Conservation (phyloP, 2,329 filamentous ascomycete species). For the Apiospora pterosperma region DNA sequence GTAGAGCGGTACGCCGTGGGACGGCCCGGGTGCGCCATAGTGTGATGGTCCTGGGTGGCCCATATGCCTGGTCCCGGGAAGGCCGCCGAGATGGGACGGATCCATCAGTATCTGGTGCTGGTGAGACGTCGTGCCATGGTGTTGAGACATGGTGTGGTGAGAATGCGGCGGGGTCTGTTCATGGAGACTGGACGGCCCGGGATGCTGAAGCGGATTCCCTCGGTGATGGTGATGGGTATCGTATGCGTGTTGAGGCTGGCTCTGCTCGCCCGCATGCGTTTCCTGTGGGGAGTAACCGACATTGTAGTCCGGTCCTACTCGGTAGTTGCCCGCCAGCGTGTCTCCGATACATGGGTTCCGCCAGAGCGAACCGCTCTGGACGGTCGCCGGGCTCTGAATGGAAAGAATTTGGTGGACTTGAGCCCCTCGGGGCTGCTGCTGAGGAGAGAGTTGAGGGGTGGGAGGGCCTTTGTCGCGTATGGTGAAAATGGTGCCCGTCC, state of each 20-base stretch:
- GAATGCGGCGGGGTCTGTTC: slow-evolving; percentile 36
- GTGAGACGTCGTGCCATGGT: slow-evolving; percentile 39
- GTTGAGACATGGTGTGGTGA: slow-evolving; percentile 38
- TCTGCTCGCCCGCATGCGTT: slow-evolving; percentile 59
- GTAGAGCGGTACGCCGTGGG: slow-evolving; percentile 48
- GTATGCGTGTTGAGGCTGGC: slow-evolving; percentile 17
- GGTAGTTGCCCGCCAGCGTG: slow-evolving; percentile 73
- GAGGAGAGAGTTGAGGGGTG: slow-evolving; percentile 28
- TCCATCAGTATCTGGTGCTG: slow-evolving; percentile 56
- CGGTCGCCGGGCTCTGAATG: slow-evolving; percentile 62
- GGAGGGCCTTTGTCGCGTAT: slow-evolving; percentile 26
- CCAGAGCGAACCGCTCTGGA: slow-evolving; percentile 75
- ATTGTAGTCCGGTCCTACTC: slow-evolving; percentile 67
- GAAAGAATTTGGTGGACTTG: slow-evolving; percentile 53
- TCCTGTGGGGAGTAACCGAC: slow-evolving; percentile 71
- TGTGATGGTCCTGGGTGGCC: slow-evolving; percentile 50
- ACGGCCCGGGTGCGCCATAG: slow-evolving; percentile 46
- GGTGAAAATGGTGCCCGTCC: slow-evolving; percentile 27
- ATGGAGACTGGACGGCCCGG: slow-evolving; percentile 42
- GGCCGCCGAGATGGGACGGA: slow-evolving; percentile 50
- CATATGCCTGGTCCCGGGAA: slow-evolving; percentile 41
- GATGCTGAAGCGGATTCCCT: slow-evolving; percentile 47
- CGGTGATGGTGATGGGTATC: slow-evolving; percentile 38
- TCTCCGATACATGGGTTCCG: slow-evolving; percentile 69
- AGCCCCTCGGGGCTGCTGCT: slow-evolving; percentile 52